These are phyloP conservation scores for Edaphochlamys debaryana DNA, from an alignment of 139 green algal species.

Conservation along the genomic window DNA sequence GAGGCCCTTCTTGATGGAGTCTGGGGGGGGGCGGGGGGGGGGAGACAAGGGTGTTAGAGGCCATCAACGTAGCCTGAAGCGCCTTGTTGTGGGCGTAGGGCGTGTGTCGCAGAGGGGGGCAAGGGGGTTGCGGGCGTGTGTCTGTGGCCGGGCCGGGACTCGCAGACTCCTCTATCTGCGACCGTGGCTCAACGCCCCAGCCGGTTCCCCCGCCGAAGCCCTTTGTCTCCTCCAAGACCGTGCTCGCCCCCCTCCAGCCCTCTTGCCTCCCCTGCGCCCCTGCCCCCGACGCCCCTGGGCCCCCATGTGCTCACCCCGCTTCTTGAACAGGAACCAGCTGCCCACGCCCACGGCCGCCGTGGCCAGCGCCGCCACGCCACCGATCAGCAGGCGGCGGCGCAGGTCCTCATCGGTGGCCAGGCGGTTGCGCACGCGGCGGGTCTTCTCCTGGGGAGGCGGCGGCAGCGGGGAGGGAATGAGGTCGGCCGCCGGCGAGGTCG, in stretches of 20 bases:
- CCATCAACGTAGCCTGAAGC: not conserved
- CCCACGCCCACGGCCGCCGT: not conserved
- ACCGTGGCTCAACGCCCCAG: too few species aligned
- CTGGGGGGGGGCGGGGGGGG: not conserved
- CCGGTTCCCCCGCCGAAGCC: too few species aligned
- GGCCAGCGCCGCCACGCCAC: not conserved
- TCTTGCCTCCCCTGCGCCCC: too few species aligned
- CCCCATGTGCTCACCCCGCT: not conserved
- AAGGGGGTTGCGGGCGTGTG: not conserved
- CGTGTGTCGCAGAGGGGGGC: too few species aligned
- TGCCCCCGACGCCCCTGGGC: too few species aligned
- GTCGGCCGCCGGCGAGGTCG: not conserved
- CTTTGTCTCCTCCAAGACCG: too few species aligned
- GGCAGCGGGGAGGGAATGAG: not conserved
- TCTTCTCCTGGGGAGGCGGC: not conserved
- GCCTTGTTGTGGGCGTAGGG: too few species aligned
- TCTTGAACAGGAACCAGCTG: slow-evolving; percentile 40
- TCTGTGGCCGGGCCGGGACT: not conserved
- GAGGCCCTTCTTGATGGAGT: slow-evolving; percentile 36
- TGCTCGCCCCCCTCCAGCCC: too few species aligned
- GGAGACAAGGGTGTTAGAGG: not conserved
- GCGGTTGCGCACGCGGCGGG: not conserved
- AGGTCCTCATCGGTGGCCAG: slow-evolving; percentile 23
- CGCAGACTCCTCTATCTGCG: not conserved
- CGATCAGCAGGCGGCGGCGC: slow-evolving; percentile 18